phyloP scores from a whole-genome alignment of 495 filamentous ascomycete genomes.

The Xylaria flabelliformis region DNA sequence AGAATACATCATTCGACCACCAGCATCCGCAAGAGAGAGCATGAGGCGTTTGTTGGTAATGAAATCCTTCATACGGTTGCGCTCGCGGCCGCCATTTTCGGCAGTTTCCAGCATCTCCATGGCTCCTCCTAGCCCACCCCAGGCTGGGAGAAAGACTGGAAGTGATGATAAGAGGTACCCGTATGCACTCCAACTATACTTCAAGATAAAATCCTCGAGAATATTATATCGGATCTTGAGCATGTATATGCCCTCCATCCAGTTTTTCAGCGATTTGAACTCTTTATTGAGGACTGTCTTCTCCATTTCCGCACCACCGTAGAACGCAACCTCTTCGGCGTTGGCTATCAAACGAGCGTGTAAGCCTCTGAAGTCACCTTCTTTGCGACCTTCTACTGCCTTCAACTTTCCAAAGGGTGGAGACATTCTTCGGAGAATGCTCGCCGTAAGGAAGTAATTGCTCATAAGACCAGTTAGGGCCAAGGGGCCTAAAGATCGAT shows the following conservation, averaged over 20 bases:
- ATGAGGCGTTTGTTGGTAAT: conserved; percentile 99
- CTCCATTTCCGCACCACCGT: conserved; percentile 93
- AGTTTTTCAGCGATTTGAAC: conserved; percentile 86
- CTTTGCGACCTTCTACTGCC: conserved; percentile 89
- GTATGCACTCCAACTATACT: conserved; percentile 98
- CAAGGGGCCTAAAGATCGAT: conserved; percentile 87
- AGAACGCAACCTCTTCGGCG: conserved; percentile 99
- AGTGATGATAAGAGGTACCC: conserved; percentile 92
- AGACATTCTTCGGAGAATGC: conserved; percentile 82
- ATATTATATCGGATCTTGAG: conserved; percentile 98
- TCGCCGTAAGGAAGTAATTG: conserved; percentile 93
- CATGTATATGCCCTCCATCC: conserved; percentile 97
- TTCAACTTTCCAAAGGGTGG: conserved; percentile 97
- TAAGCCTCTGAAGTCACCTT: conserved; percentile 90
- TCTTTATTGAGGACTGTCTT: conserved; percentile 85
- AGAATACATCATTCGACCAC: conserved; percentile 98
- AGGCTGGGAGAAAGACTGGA: conserved; percentile 92
- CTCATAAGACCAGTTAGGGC: conserved; percentile 83
- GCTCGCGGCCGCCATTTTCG: conserved; percentile 66
- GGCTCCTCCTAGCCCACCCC: conserved; percentile 81
- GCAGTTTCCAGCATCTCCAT: conserved; percentile 63
- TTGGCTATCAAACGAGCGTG: conserved; percentile 94
- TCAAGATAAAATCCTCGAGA: conserved; percentile 96
- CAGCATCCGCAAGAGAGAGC: conserved; percentile 96
- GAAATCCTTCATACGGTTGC: conserved; percentile 94